Conservation (phyloP, 108 stramenopile species). For the Nannochloropsis salina region DNA sequence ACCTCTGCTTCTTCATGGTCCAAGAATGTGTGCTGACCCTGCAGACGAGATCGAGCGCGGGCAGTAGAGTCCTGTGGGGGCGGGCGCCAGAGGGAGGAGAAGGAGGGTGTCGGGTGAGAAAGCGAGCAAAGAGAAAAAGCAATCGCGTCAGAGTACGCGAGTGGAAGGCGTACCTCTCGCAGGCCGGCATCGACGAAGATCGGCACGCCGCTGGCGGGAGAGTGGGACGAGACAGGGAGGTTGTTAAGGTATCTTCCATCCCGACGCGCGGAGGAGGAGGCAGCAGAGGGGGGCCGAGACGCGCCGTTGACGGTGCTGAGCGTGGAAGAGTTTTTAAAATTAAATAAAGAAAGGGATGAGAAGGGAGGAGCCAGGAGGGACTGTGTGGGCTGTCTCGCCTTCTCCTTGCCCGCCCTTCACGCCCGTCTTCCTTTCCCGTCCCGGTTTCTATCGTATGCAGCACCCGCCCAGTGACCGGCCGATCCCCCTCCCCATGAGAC, state of each 20-base stretch:
- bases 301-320: background rate
- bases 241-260: background rate
- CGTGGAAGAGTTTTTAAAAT: background rate
- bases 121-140: background rate
- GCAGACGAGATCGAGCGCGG: background rate
- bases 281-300: background rate
- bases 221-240: background rate
- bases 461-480: too few species aligned
- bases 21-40: background rate
- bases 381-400: background rate
- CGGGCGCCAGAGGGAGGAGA: background rate
- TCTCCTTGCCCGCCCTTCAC: background rate
- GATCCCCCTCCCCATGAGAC: too few species aligned
- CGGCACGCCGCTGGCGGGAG: background rate
- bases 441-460: background rate
- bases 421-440: background rate
- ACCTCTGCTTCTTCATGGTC: background rate
- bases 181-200: background rate
- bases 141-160: background rate
- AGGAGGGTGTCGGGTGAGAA: background rate
- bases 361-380: background rate
- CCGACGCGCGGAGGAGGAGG: conserved; percentile 2
- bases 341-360: background rate
- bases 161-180: background rate
- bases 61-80: background rate